phyloP scores from a whole-genome alignment of 2,329 filamentous ascomycete genomes.

The Alternaria atra region DNA sequence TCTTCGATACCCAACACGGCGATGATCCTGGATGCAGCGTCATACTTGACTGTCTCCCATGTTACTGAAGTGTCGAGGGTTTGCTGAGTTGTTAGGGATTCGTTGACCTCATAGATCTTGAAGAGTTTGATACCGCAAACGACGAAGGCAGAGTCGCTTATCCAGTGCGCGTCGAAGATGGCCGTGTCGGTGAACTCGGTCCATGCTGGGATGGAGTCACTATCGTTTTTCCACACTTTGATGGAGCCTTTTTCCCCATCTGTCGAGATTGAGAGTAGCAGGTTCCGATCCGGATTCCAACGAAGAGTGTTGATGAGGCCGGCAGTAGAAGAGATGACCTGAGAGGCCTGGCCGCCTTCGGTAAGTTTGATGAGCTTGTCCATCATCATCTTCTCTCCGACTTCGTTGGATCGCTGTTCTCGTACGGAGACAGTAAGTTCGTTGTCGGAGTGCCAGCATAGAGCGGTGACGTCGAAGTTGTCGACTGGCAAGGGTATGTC shows the following conservation, averaged over 20 bases:
- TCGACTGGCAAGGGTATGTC: slow-evolving; percentile 41
- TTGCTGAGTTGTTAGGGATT: slow-evolving; percentile 37
- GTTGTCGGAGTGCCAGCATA: slow-evolving; percentile 47
- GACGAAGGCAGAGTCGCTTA: slow-evolving; percentile 53
- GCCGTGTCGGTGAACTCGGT: slow-evolving; percentile 53
- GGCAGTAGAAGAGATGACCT: slow-evolving; percentile 48
- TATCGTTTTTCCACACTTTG: slow-evolving; percentile 49
- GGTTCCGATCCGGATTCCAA: slow-evolving; percentile 46
- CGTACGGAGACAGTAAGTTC: slow-evolving; percentile 48
- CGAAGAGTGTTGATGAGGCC: slow-evolving; percentile 49
- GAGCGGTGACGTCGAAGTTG: slow-evolving; percentile 47
- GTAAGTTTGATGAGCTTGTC: slow-evolving; percentile 49
- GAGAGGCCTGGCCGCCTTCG: slow-evolving; percentile 40
- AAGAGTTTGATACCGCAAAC: slow-evolving; percentile 55
- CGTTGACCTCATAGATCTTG: slow-evolving; percentile 49
- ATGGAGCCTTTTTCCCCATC: slow-evolving; percentile 51
- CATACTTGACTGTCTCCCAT: slow-evolving; percentile 53
- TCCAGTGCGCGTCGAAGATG: slow-evolving; percentile 57
- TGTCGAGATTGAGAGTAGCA: slow-evolving; percentile 51
- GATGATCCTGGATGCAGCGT: slow-evolving; percentile 52
- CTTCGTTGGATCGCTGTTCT: slow-evolving; percentile 48
- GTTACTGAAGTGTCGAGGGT: slow-evolving; percentile 44
- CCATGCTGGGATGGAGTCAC: slow-evolving; percentile 52
- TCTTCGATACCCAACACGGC: slow-evolving; percentile 44
- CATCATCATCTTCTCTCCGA: slow-evolving; percentile 49